Base-by-base conservation (phyloP, 345 rosid species). In the Ricinus communis region DNA sequence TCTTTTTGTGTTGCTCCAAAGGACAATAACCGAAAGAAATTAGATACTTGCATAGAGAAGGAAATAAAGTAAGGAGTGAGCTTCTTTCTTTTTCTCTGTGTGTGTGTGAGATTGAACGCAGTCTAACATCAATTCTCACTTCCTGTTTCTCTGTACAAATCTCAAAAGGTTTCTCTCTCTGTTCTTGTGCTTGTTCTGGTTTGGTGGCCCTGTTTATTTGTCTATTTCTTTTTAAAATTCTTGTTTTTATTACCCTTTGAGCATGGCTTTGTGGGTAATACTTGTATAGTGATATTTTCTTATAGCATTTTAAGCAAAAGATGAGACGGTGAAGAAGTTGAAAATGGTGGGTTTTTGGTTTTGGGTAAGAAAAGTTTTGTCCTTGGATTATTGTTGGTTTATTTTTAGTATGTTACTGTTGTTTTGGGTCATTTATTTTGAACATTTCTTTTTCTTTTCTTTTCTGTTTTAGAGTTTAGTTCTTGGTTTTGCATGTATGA, bases 401-500 rank as follows among this genome's bases (percentile, higher is more conserved):
- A 27, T 11, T 43, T 45, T 25, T n/a, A n/a, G n/a, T n/a, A 5
- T 43, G 18, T 58, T 21, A 60, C 6, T 51, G 24, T 27, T 66
- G 41, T 57, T 63, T 60, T 62, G 50, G 30, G 57, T 8, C 8
- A 28, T 38, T 3, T 43, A 16, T 62, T 47, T 38, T n/a, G 7
- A 46, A 45, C 41, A 28, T 59, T 15, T 2, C 16, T 56, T 38
- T 16, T 46, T 12, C 36, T 27, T 18, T 36, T 31, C n/a, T 64
- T 0, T 66, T 33, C 54, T 53, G 22, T 69, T 40, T 40, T 57
- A 49, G 59, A 50, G 71, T 50, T 71, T 22, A 8, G 31, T 68
- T 72, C 6, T 60, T 72, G 71, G 74, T 31, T 65, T 76, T 76
- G 80, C 83, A 80, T 80, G 77, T 66, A 43, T 58, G 68, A 28